Conservation (phyloP, 2,329 filamentous ascomycete species). For the Ceratocystis eucalypticola region DNA sequence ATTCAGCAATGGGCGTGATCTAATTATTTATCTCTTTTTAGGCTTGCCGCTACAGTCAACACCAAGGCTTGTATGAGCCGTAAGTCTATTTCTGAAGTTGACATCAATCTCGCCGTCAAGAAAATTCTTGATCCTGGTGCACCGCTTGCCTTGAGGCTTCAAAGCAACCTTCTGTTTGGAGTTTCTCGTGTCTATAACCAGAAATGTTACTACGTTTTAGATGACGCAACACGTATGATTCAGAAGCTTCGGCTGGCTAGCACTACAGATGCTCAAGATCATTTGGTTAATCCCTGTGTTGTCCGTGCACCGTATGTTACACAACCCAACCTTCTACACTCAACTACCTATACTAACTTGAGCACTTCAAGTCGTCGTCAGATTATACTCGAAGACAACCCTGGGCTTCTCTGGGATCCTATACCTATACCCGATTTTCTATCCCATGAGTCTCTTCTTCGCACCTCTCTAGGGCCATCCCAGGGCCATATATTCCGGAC, state of each 20-base stretch:
- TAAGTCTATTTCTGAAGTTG: conserved; percentile 77
- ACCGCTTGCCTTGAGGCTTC: conserved; percentile 78
- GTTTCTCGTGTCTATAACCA: conserved; percentile 74
- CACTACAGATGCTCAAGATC: conserved; percentile 11
- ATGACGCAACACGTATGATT: conserved; percentile 52
- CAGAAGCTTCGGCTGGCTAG: conserved; percentile 30
- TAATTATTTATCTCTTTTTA: conserved; percentile 28
- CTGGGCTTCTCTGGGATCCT: conserved; percentile 58
- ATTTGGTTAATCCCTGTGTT: conserved; percentile 49
- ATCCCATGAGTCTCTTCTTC: conserved; percentile 14
- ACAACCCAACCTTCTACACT: background rate
- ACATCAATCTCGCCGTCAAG: conserved; percentile 73
- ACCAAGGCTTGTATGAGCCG: conserved; percentile 61
- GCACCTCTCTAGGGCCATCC: conserved; percentile 2
- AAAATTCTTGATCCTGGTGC: conserved; percentile 73
- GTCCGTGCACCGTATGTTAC: conserved; percentile 55
- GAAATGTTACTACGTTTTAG: conserved; percentile 74
- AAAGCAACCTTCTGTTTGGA: conserved; percentile 77
- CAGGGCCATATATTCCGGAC: conserved; percentile 5
- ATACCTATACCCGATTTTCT: conserved; percentile 40
- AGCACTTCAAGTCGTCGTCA: conserved; percentile 48
- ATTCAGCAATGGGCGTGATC: background rate
- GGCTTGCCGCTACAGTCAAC: conserved; percentile 84
- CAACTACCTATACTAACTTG: background rate
- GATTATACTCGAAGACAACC: conserved; percentile 69